Evolutionary conservation across 139 green algal species (phyloP).

Genomic region (Desmodesmus armatus): DNA sequence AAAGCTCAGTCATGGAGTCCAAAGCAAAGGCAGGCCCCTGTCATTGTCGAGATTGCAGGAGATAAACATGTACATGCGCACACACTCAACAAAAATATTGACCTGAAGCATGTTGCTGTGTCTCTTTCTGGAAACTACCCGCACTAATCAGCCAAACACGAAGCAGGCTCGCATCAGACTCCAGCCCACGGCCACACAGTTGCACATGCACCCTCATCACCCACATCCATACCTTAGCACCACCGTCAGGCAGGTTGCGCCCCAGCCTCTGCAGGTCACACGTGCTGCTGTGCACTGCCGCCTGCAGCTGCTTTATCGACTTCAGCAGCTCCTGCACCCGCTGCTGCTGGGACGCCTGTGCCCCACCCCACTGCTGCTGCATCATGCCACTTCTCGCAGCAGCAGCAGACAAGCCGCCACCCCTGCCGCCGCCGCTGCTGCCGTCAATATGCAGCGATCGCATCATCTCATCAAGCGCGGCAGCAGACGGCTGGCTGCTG

Average conservation of each 20-base stretch:
- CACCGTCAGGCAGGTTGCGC: constrained; percentile 51
- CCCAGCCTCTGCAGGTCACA: neutral
- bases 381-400: neutral
- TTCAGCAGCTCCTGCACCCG: neutral
- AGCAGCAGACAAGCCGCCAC: neutral
- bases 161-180: neutral
- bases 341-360: too few species aligned
- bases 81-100: too few species aligned
- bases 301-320: constrained; percentile 37
- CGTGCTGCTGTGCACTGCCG: constrained; percentile 23
- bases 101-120: neutral
- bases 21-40: too few species aligned
- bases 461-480: too few species aligned
- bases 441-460: too few species aligned
- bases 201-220: neutral
- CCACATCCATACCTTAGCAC: constrained; percentile 45
- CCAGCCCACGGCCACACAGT: neutral
- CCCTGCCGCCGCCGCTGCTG: neutral
- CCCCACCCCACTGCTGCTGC: constrained; percentile 1
- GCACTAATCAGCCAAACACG: too few species aligned
- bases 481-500: too few species aligned
- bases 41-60: too few species aligned
- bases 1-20: too few species aligned
- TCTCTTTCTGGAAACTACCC: neutral
- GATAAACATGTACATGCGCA: too few species aligned